Evolutionary conservation across 2,329 filamentous ascomycete species (phyloP), one percentile per base, ranked within the genome.

Genomic region (Dactylellina cionopaga): DNA sequence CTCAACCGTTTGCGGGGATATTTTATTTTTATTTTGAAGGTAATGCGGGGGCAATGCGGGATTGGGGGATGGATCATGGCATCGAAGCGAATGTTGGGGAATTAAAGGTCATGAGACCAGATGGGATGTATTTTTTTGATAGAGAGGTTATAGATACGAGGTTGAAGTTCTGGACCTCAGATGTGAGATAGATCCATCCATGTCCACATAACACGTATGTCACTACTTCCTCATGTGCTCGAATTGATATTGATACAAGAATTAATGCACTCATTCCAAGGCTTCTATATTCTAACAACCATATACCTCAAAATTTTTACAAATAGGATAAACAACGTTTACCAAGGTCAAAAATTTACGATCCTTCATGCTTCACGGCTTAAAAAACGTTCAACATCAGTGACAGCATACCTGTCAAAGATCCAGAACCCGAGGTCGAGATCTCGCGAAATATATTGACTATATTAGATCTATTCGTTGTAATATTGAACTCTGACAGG

Each of bases 381-480:
- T 35, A 68, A 62, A 69, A n/a, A n/a, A n/a, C n/a, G n/a, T n/a
- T n/a, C n/a, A n/a, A n/a, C n/a, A 46, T 43, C 9, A 39, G 24
- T 52, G 35, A 46, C 41, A 55, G 62, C 25, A 29, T 29, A 49
- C n/a, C 2, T 29, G 15, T 43, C 17, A 17, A 41, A 51, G 46
- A 37, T 52, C 55, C 27, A 59, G 54, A 62, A 56, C 49, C 65
- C 65, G 56, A 71, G 56, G 65, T 58, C 65, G 63, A 63, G 56
- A 71, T 63, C 65, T 19, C 25, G 33, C 27, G 17, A 25, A 25
- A 55, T 55, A 33, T n/a, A n/a, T n/a, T n/a, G n/a, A n/a, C n/a
- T n/a, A n/a, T n/a, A n/a, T n/a, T 22, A 63, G 55, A 70, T 55
- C 55, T 43, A 33, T 55, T 19, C 47, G 37, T 27, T 33, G 7